phyloP scores from a whole-genome alignment of 192 early-diverging fungal species.

The Coemansia sp. region DNA sequence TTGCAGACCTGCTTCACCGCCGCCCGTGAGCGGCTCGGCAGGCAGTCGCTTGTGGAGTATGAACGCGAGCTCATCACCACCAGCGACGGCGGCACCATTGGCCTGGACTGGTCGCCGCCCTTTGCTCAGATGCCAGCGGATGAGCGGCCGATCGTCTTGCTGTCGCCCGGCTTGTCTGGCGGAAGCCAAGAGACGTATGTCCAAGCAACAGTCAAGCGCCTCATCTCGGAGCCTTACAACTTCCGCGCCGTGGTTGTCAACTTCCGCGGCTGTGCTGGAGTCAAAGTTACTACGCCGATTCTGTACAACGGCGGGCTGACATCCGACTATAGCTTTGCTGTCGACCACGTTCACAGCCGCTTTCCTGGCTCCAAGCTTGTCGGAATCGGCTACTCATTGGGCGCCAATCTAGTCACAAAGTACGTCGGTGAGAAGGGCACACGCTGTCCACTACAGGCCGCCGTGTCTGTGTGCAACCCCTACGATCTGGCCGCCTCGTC shows the following conservation, averaged over 20 bases:
- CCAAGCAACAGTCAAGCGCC: slow-evolving; percentile 65
- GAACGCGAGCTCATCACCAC: slow-evolving; percentile 64
- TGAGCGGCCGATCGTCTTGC: slow-evolving; percentile 75
- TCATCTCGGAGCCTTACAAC: slow-evolving; percentile 62
- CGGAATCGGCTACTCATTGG: slow-evolving; percentile 89
- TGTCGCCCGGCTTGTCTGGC: slow-evolving; percentile 92
- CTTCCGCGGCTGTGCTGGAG: slow-evolving; percentile 87
- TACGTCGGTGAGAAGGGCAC: slow-evolving; percentile 84
- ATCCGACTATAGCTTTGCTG: slow-evolving; percentile 64
- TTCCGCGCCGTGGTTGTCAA: slow-evolving; percentile 87
- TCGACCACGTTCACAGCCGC: slow-evolving; percentile 51
- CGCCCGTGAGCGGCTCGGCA: slow-evolving; percentile 57
- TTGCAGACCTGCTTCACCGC: slow-evolving; percentile 67
- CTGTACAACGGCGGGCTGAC: slow-evolving; percentile 86
- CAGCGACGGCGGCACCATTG: slow-evolving; percentile 83
- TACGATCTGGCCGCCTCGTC: slow-evolving; percentile 72
- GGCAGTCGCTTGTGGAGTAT: slow-evolving; percentile 21
- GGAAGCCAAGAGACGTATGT: slow-evolving; percentile 93
- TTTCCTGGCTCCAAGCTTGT: slow-evolving; percentile 70
- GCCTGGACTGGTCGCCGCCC: slow-evolving; percentile 86
- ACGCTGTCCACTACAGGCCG: slow-evolving; percentile 73
- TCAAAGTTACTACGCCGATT: slow-evolving; percentile 73
- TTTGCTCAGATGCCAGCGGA: slow-evolving; percentile 58
- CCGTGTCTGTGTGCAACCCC: slow-evolving; percentile 84
- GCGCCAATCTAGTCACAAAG: slow-evolving; percentile 92